Base-by-base conservation (phyloP, 257 asterid species). In the Solanum bukasovii region DNA sequence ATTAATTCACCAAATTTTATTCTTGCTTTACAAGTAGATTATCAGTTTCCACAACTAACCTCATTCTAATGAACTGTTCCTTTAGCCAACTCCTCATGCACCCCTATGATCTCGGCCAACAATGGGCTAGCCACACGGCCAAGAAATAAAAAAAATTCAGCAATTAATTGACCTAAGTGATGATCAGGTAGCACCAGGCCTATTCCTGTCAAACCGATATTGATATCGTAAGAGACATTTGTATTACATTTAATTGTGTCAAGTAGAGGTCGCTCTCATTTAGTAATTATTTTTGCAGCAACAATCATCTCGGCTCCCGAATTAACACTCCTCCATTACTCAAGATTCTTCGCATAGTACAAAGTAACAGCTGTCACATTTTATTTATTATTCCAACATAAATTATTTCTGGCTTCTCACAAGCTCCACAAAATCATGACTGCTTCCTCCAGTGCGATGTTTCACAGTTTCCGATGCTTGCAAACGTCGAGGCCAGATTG, bases 101-200 rank as follows among this genome's bases (percentile, higher is more conserved):
- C 63, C 23, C 9, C 23, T 52, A 16, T 52, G 63, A 52, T 59
- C 68, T 59, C 0, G 27, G 25, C 68, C 27, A 59, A 59, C 12
- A 59, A 21, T 21, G 12, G 27, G 6, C 27, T 59, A 21, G 3
- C 12, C 25, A 59, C 68, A 59, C 13, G 5, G 2, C 25, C 27
- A 20, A 59, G 25, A 20, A 59, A 59, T 59, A 7, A 20, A 59
- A 4, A 0, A 3, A 0, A 0, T 59, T 0, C 5, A 59, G 5
- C 0, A 21, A 59, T 21, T 20, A 21, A 59, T 59, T 59, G 68
- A 21, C 25, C 67, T 21, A 59, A 59, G 12, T 21, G 12, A 59
- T 59, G 23, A 52, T 6, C 67, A 8, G 5, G 4, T 59, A 59
- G 68, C 27, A 21, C 13, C 68, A 59, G 1, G 68, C 12, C 27